These are phyloP conservation scores for Cenchrus purpureus DNA, from an alignment of 176 grass and related monocot species.

Conservation along the genomic window DNA sequence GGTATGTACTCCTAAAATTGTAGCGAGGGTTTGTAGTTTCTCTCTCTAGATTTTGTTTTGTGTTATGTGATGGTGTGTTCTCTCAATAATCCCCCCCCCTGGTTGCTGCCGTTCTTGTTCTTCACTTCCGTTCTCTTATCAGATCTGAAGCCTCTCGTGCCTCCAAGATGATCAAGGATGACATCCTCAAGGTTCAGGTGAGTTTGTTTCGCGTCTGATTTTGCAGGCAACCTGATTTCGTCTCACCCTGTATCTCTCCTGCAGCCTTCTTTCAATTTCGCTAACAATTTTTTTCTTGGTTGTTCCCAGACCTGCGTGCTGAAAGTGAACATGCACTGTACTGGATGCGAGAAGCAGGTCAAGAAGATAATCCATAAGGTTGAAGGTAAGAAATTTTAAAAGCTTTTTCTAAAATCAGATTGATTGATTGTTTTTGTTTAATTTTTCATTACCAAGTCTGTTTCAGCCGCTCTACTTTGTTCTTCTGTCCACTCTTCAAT, in stretches of 20 bases:
- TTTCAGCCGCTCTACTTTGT: not conserved
- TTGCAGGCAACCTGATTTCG: not conserved
- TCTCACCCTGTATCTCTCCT: conserved; percentile 7
- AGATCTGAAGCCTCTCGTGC: conserved; percentile 46
- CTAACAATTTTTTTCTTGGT: conserved; percentile 21
- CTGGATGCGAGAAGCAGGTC: conserved; percentile 71
- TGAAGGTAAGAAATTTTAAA: conserved; percentile 47
- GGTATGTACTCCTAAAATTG: not conserved
- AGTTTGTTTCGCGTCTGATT: conserved; percentile 27
- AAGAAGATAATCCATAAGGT: conserved; percentile 77
- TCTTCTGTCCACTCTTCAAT: not conserved
- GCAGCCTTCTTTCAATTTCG: not conserved
- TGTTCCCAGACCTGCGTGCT: conserved; percentile 66
- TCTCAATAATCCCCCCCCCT: not conserved
- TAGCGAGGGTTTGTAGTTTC: not conserved
- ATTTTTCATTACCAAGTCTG: not conserved
- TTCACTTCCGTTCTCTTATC: conserved; percentile 35
- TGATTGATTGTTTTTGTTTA: not conserved
- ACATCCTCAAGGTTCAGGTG: conserved; percentile 66
- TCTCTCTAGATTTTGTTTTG: not conserved
- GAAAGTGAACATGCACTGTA: conserved; percentile 83
- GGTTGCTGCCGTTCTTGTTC: not conserved
- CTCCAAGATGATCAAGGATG: conserved; percentile 63
- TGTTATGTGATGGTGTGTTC: too few relatives aligned
- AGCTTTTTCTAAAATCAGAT: not conserved